Evolutionary conservation across 2,329 filamentous ascomycete genomes (phyloP).

Genomic region (Hymenoscyphus albidus): DNA sequence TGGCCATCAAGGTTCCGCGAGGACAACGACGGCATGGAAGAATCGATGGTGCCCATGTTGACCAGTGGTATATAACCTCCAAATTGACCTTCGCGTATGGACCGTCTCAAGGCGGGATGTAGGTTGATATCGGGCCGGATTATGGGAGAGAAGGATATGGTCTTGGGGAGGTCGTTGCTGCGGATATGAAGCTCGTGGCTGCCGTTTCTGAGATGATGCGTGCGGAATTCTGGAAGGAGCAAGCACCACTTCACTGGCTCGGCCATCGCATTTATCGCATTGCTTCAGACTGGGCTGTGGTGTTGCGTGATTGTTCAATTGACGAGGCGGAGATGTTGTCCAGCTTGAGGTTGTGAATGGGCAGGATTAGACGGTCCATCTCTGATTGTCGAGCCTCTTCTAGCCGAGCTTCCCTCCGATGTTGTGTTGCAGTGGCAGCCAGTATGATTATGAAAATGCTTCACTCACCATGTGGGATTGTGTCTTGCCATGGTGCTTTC

Average conservation of each 20-base stretch:
- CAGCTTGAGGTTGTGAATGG: constrained; percentile 2
- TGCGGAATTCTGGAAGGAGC: constrained; percentile 22
- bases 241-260: constrained; percentile 12
- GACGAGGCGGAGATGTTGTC: background rate
- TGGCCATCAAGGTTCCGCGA: background rate
- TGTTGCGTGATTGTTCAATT: background rate
- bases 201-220: constrained; percentile 15
- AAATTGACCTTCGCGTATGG: background rate
- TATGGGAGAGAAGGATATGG: constrained; percentile 3
- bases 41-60: background rate
- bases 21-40: background rate
- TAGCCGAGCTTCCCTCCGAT: background rate
- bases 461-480: constrained; percentile 80
- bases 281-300: background rate
- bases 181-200: constrained; percentile 13
- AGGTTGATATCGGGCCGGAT: background rate
- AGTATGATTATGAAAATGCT: constrained; percentile 8
- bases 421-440: background rate
- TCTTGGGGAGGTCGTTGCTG: background rate
- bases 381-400: background rate
- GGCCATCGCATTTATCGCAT: background rate
- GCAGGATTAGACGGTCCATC: background rate
- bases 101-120: constrained; percentile 1
- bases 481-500: constrained; percentile 78
- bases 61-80: background rate